Conservation (phyloP, 345 rosid genomes). For the Eutrema yunnanense region DNA sequence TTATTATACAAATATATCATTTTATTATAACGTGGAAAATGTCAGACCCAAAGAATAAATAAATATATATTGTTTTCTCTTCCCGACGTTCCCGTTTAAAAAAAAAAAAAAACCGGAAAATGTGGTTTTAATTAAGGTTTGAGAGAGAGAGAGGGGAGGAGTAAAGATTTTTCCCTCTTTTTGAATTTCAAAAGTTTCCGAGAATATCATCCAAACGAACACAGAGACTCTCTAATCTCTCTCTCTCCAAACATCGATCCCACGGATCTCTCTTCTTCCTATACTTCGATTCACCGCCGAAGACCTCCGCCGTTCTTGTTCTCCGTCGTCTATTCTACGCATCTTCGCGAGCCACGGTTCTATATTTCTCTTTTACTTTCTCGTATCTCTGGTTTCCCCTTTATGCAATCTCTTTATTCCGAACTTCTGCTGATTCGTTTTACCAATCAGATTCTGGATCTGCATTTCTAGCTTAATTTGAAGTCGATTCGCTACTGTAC, state of each 20-base stretch:
- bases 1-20: no score
- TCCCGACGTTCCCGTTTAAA: not conserved
- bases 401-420: not conserved
- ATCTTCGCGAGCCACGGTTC: conserved; percentile 1
- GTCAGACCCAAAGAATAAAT: no score
- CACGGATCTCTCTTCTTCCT: conserved; percentile 3
- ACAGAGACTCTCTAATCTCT: not conserved
- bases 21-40: no score
- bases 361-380: not conserved
- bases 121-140: not conserved
- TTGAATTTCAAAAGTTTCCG: conserved; percentile 31
- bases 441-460: conserved; percentile 1
- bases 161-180: conserved; percentile 24
- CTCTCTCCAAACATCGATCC: conserved; percentile 8
- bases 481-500: not conserved
- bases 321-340: not conserved
- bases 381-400: not conserved
- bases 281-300: not conserved
- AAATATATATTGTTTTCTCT: no score
- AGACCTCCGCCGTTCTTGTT: not conserved
- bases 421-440: not conserved
- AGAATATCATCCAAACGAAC: conserved; percentile 5
- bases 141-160: not conserved
- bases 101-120: not conserved
- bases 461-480: not conserved